Evolutionary conservation across 169 alveolate species (phyloP).

Genomic region (Amoebophrya sp.): DNA sequence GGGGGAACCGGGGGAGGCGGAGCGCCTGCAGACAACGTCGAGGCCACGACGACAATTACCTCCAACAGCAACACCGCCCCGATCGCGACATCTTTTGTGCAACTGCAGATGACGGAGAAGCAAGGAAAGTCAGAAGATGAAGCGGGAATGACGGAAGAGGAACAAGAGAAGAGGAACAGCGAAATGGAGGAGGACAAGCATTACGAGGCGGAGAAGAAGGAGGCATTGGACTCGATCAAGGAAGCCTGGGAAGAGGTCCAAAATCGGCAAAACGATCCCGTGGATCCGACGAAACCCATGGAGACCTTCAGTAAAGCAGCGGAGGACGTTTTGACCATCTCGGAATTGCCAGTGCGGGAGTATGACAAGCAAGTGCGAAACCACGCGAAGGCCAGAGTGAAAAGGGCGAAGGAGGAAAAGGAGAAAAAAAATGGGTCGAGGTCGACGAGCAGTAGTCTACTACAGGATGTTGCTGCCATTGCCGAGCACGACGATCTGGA

Average conservation of each 20-base stretch:
- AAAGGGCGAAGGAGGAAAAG: background rate
- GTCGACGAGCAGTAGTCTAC: too few species aligned
- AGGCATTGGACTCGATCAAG: background rate
- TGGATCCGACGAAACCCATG: background rate
- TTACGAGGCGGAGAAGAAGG: background rate
- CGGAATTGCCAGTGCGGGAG: too few species aligned
- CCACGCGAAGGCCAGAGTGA: background rate
- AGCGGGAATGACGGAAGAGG: background rate
- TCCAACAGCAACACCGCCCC: background rate
- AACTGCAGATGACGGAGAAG: background rate
- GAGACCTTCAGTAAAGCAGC: too few species aligned
- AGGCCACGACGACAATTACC: background rate
- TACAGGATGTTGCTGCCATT: too few species aligned
- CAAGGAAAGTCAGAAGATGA: background rate
- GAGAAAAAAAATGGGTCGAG: background rate
- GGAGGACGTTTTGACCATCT: background rate
- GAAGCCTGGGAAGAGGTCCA: background rate
- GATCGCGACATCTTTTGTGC: background rate
- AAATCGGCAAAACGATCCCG: background rate
- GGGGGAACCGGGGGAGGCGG: background rate
- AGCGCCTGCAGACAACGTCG: background rate
- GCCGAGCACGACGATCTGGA: too few species aligned
- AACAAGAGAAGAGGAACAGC: background rate
- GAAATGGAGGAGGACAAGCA: background rate
- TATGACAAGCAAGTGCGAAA: background rate